These are phyloP conservation scores for Codiaeum variegatum DNA, from an alignment of 441 rosid species.

Conservation along the genomic window DNA sequence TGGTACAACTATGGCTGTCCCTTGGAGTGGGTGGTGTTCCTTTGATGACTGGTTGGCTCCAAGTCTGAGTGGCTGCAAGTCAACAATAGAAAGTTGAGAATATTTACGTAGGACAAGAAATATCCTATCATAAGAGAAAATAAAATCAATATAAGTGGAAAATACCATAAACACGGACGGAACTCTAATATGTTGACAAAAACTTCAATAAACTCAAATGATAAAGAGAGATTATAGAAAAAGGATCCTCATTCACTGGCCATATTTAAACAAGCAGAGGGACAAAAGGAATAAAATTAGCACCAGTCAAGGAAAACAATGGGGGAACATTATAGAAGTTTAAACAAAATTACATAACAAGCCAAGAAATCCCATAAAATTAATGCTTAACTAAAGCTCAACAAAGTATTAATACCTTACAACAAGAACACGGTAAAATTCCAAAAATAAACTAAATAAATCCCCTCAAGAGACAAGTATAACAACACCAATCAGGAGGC, in stretches of 20 bases:
- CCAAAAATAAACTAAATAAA: not conserved
- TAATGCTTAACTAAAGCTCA: constrained; percentile 14
- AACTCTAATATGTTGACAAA: not conserved
- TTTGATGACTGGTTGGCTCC: constrained; percentile 75
- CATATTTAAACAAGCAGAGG: not conserved
- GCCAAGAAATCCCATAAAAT: constrained; percentile 18
- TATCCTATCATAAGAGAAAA: constrained; percentile 10
- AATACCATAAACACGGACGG: not conserved
- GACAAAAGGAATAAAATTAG: not conserved
- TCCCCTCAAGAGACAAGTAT: not conserved
- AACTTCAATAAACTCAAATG: not conserved
- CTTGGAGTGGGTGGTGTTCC: constrained; percentile 80
- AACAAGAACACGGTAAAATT: not conserved
- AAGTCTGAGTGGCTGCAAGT: constrained; percentile 62
- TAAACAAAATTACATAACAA: constrained; percentile 10
- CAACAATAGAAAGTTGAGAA: constrained; percentile 21
- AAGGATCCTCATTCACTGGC: not conserved
- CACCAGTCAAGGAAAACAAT: not conserved
- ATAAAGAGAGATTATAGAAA: constrained; percentile 16
- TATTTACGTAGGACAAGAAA: not conserved
- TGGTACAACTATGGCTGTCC: constrained; percentile 86
- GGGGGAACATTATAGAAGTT: not conserved
- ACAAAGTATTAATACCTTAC: not conserved
- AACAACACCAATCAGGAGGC: constrained; percentile 4
- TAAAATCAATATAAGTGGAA: not conserved